These are phyloP conservation scores for Insectozyma bohioensis DNA, from an alignment of 1,139 yeast genomes.

Conservation along the genomic window DNA sequence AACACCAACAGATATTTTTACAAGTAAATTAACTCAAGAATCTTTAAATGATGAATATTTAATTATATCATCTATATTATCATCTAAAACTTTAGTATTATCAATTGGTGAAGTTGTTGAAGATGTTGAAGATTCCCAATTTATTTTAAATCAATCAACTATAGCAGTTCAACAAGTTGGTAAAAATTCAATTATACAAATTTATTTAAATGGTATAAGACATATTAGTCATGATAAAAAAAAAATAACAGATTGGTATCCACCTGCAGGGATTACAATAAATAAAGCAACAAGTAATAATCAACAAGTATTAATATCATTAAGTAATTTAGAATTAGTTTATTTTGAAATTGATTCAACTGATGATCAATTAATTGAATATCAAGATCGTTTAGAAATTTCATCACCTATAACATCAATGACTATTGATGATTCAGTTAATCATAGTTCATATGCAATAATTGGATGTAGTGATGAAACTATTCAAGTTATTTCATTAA, in stretches of 20 bases:
- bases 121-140: slow-evolving; percentile 68
- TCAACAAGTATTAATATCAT: slow-evolving; percentile 66
- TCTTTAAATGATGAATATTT: slow-evolving; percentile 63
- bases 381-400: slow-evolving; percentile 60
- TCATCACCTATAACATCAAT: slow-evolving; percentile 47
- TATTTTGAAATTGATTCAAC: slow-evolving; percentile 77
- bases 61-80: slow-evolving; percentile 61
- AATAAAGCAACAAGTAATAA: slow-evolving; percentile 60
- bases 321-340: slow-evolving; percentile 72
- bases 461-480: slow-evolving; percentile 75
- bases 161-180: slow-evolving; percentile 75
- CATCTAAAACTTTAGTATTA: slow-evolving; percentile 64
- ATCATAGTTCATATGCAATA: slow-evolving; percentile 57
- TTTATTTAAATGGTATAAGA: slow-evolving; percentile 70
- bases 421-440: slow-evolving; percentile 23
- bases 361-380: slow-evolving; percentile 67
- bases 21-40: slow-evolving; percentile 46
- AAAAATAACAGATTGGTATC: slow-evolving; percentile 68
- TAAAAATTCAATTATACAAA: slow-evolving; percentile 60
- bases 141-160: slow-evolving; percentile 58
- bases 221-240: slow-evolving; percentile 32
- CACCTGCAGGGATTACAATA: slow-evolving; percentile 77
- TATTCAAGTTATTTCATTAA: slow-evolving; percentile 67
- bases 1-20: slow-evolving; percentile 58
- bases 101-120: slow-evolving; percentile 79